These are phyloP conservation scores for Colletotrichum brevisporum DNA, from an alignment of 2,329 filamentous ascomycete species.

Conservation along the genomic window DNA sequence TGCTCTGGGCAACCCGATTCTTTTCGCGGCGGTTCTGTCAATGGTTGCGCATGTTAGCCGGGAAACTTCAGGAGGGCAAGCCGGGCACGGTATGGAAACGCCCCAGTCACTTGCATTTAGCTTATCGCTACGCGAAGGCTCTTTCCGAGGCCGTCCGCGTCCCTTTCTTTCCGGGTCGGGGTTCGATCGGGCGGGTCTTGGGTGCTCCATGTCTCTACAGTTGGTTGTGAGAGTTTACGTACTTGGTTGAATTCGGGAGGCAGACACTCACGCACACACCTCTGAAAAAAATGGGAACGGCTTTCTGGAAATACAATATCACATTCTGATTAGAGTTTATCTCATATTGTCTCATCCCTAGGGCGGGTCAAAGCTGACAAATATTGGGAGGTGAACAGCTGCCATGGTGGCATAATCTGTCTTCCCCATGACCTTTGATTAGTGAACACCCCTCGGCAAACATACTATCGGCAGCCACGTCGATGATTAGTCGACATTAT, in stretches of 20 bases:
- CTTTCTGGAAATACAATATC: neutral
- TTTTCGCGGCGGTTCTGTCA: constrained; percentile 18
- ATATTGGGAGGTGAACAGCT: neutral
- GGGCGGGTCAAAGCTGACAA: neutral
- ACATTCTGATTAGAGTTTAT: neutral
- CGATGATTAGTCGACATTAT: no score
- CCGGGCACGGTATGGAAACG: neutral
- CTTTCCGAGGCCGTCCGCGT: neutral
- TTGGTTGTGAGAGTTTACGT: neutral
- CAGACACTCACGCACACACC: no score
- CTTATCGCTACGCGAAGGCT: neutral
- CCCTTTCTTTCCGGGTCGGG: neutral
- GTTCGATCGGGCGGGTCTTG: neutral
- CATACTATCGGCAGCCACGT: no score
- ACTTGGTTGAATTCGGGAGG: no score
- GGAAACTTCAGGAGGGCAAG: neutral
- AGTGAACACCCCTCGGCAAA: neutral
- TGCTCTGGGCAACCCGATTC: constrained; percentile 14
- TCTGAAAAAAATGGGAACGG: neutral
- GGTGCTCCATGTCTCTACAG: neutral
- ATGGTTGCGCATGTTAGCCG: no score
- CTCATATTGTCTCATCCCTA: neutral
- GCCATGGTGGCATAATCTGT: neutral
- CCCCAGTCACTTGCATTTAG: neutral
- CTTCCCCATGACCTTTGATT: neutral